Percentiles rank a stretch among this genome's conserved stretches.
Conservation (phyloP, 345 rosid species). For the Rhodamnia argentea region DNA sequence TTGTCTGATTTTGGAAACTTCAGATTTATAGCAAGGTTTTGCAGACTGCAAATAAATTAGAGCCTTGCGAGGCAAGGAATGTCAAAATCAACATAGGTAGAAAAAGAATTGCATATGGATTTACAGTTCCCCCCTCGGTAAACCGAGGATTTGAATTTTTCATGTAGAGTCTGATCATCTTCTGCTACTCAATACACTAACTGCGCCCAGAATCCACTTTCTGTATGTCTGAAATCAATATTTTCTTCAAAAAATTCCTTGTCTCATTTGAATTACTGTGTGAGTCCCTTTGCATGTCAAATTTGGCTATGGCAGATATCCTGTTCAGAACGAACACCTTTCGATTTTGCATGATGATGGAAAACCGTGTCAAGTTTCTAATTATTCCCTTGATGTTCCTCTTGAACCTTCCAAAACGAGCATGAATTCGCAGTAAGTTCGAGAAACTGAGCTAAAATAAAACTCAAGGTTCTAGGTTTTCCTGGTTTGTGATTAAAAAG, state of each 20-base stretch:
- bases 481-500: neutral
- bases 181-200: no score
- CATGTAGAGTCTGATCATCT: neutral
- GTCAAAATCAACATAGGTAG: neutral
- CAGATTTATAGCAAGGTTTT: neutral
- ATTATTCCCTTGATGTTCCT: neutral
- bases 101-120: neutral
- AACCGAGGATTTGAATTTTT: neutral
- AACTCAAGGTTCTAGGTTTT: neutral
- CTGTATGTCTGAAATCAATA: neutral
- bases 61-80: neutral
- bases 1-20: neutral
- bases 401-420: no score
- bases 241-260: neutral
- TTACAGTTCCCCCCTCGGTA: neutral
- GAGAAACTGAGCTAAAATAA: neutral
- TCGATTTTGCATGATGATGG: neutral
- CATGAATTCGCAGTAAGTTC: neutral
- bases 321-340: neutral
- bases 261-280: neutral
- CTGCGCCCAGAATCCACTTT: neutral
- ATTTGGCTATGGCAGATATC: neutral
- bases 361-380: neutral
- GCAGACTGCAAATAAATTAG: neutral
- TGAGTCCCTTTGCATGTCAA: neutral